A percentile compares a stretch with the other conserved stretches of the same genome.
Conservation (phyloP, 140 eudicot species). For the Anethum foeniculum region DNA sequence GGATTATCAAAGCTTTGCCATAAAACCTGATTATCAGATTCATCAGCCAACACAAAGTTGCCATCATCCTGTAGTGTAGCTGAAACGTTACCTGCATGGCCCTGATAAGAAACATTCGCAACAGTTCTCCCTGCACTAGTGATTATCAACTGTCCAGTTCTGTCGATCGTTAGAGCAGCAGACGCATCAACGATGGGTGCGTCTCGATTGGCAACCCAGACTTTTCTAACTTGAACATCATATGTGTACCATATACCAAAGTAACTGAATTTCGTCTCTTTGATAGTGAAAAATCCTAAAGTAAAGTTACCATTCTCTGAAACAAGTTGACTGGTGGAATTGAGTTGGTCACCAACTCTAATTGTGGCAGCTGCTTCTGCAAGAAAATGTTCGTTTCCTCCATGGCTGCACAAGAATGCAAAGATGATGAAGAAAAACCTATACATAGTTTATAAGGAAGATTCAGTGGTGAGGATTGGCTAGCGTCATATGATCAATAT, state of each 20-base stretch:
- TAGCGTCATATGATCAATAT: not conserved
- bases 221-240: constrained; percentile 16
- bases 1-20: constrained; percentile 68
- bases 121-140: constrained; percentile 5
- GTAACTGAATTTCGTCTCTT: constrained; percentile 6
- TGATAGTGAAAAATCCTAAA: constrained; percentile 30
- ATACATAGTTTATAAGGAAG: not conserved
- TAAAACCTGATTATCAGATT: constrained; percentile 21
- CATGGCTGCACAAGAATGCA: not conserved
- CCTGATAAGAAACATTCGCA: constrained; percentile 22
- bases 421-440: not conserved
- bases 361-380: constrained; percentile 15
- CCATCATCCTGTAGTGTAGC: constrained; percentile 35
- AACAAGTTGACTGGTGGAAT: constrained; percentile 23
- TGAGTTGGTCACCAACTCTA: constrained; percentile 28
- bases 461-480: not conserved
- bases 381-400: not conserved
- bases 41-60: constrained; percentile 30
- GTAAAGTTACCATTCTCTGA: constrained; percentile 31
- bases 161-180: constrained; percentile 19
- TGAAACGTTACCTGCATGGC: constrained; percentile 14
- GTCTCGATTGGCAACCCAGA: constrained; percentile 45
- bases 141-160: constrained; percentile 27
- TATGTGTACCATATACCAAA: constrained; percentile 47
- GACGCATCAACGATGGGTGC: constrained; percentile 14